Evolutionary conservation across 352 stramenopile genomes (phyloP), one percentile per base, ranked within the genome.

Genomic region (Pythium periplocum): DNA sequence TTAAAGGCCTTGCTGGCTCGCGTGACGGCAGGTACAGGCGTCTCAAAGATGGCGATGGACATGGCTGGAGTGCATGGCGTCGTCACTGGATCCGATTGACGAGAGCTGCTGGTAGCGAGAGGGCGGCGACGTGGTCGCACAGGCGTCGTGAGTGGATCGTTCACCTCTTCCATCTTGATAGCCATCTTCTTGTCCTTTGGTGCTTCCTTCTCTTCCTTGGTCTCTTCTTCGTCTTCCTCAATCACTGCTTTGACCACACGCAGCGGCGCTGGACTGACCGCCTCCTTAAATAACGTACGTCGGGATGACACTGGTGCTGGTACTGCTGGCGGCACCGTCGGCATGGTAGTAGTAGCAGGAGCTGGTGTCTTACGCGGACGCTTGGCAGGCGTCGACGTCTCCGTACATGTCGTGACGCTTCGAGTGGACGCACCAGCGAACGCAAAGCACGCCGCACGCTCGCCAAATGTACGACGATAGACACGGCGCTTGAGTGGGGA

Each of bases 401-500:
- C 57, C 55, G 10, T 63, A 36, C 17, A 31, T 57, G 36, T 53
- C 49, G 26, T 6, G 17, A 48, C 49, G 51, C 39, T 3, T n/a
- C 38, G 10, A 51, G 31, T 33, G 55, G 48, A 4, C 36, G 41
- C 3, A 46, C 30, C 31, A 46, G 51, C 59, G 39, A 89, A 86
- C 8, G 59, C 62, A 51, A 93, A 93, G 38, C 62, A 57, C 38
- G 72, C 62, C 4, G 70, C 53, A 10, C 66, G 75, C 34, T 83
- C 73, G 12, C 78, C 78, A 39, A 90, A 87, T 37, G 74, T 88
- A 6, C 81, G 78, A 8, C 60, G 69, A 48, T 87, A 50, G 2
- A 73, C 72, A 26, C 65, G 71, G 5, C 71, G 75, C 41, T 82
- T 78, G 38, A 71, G 64, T 6, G 66, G 73, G 0, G 68, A 65